Conservation (phyloP, 345 rosid species). For the Luvunga scandens region DNA sequence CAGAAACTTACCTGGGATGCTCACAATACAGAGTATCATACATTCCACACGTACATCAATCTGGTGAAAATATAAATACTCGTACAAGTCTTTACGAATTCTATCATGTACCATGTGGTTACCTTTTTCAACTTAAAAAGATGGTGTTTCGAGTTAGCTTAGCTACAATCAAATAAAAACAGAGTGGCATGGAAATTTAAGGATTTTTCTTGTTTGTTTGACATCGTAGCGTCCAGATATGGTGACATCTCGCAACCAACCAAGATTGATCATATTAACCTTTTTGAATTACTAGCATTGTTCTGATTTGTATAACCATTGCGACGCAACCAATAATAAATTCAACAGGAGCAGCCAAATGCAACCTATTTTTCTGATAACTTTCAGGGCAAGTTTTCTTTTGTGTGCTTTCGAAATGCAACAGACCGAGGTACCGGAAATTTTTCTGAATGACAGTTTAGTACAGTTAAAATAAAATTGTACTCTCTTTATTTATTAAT, state of each 20-base stretch:
- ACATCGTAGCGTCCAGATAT: neutral
- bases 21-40: neutral
- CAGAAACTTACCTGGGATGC: neutral
- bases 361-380: neutral
- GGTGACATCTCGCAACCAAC: neutral
- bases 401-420: neutral
- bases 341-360: neutral
- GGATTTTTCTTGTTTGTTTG: no score
- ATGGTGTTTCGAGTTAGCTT: neutral
- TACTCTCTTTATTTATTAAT: no score
- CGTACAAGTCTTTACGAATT: neutral
- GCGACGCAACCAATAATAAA: neutral
- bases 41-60: neutral
- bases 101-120: neutral
- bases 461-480: no score
- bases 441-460: neutral
- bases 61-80: neutral
- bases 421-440: neutral
- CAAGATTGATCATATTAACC: neutral
- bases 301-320: neutral
- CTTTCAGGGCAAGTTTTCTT: neutral
- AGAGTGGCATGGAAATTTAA: neutral
- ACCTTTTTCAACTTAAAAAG: neutral
- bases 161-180: neutral
- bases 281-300: neutral